Evolutionary conservation across 345 rosid species (phyloP), one percentile per base, ranked within the genome.

Genomic region (Pistacia vera): DNA sequence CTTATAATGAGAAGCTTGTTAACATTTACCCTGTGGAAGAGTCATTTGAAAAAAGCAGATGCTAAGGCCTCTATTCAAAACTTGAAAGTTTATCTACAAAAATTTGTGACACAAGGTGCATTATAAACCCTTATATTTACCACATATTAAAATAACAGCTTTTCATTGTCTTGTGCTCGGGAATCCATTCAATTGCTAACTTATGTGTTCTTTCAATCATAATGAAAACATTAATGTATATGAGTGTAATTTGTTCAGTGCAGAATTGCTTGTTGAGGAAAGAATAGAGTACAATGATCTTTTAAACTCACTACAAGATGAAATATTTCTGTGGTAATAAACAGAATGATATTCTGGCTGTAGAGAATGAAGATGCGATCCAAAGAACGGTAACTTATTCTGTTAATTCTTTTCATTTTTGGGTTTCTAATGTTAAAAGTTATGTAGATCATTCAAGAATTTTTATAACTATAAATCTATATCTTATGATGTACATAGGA

Each of bases 221-320:
- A 57, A 62, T 17, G 28, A 48, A 48, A 56, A 20, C 9, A 38
- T 51, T 63, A 10, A 49, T 25, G 44, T 66, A 20, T 71, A 17
- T 38, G 76, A 17, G 51, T 70, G 12, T 64, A 3, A 62, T 75
- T 79, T 61, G 65, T 86, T 73, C 87, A 96, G 99, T 83, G 95
- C 97, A 77, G 93, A 94, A 80, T 85, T 96, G 81, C 77, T 96
- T 16, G 46, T 87, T 41, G 88, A 89, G 81, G 97, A 94, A 78
- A 82, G 84, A 71, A 87, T 96, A 72, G 97, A 92, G 68, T 96
- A 91, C 84, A 94, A 96, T 86, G 98, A 96, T 89, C 97, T 94
- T 69, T 89, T 87, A 77, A 85, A 85, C 66, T 66, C 78, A 11
- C 59, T 89, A 76, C 68, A 81, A 76, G 89, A 82, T 78, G 81